Evolutionary conservation across 73 alveolate species (phyloP).

Genomic region (Uronychia setigera): DNA sequence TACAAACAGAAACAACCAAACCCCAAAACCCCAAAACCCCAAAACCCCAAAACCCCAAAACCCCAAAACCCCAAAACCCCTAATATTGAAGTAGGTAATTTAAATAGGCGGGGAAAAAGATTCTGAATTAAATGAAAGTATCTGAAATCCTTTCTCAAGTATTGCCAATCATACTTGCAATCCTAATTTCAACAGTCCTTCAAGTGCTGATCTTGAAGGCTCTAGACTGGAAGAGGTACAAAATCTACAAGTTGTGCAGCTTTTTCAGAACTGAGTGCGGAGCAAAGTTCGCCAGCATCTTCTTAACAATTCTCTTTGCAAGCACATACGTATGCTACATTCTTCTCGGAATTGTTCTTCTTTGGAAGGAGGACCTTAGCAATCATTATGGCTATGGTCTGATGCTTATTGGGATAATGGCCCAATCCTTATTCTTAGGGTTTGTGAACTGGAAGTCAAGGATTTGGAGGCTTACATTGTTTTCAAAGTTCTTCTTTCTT

Average conservation of each 20-base stretch:
- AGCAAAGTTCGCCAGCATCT: not conserved
- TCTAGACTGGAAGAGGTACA: not conserved
- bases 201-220: not conserved
- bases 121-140: no score
- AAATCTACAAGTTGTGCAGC: not conserved
- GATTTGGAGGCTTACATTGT: slow-evolving; percentile 39
- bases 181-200: not conserved
- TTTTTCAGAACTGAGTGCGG: not conserved
- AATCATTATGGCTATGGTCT: slow-evolving; percentile 49
- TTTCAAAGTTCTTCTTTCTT: not conserved
- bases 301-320: not conserved
- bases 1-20: no score
- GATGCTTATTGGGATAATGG: slow-evolving; percentile 13
- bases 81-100: no score
- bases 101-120: no score
- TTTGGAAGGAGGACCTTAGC: not conserved
- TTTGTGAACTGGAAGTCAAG: slow-evolving; percentile 42
- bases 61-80: no score
- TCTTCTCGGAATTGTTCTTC: not conserved
- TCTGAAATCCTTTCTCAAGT: not conserved
- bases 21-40: no score
- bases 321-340: not conserved
- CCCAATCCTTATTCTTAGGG: not conserved
- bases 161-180: not conserved
- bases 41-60: no score